Conservation (phyloP, 805 yeast genomes). For the Jamesozyma lodderae region DNA sequence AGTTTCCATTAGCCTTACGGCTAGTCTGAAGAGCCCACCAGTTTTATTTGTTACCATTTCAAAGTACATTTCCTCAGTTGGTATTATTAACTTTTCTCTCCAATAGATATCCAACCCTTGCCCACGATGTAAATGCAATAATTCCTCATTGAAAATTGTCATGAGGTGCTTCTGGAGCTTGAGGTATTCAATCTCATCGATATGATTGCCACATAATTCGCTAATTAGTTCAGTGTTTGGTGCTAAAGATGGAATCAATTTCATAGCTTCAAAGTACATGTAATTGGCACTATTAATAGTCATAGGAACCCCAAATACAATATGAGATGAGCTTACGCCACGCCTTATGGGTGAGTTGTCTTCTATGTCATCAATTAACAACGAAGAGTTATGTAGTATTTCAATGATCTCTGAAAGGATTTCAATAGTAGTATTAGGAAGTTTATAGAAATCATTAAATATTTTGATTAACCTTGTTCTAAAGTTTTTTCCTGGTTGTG, state of each 20-base stretch:
- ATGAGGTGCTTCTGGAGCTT: constrained; percentile 24
- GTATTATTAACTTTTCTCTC: constrained; percentile 54
- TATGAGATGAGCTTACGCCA: constrained; percentile 73
- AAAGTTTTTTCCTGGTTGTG: constrained; percentile 49
- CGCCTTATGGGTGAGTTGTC: constrained; percentile 65
- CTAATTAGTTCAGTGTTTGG: constrained; percentile 8
- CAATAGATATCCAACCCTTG: constrained; percentile 86
- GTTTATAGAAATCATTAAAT: constrained; percentile 44
- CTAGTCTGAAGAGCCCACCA: constrained; percentile 77
- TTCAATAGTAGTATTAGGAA: constrained; percentile 33
- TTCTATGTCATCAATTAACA: constrained; percentile 81
- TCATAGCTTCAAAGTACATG: constrained; percentile 68
- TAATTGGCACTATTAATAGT: constrained; percentile 79
- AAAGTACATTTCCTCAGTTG: constrained; percentile 54
- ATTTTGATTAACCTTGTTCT: constrained; percentile 40
- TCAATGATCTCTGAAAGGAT: constrained; percentile 43
- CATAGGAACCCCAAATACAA: constrained; percentile 64
- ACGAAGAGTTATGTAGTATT: constrained; percentile 55
- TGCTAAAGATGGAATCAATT: constrained; percentile 34
- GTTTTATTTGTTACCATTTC: constrained; percentile 83
- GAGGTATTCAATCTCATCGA: constrained; percentile 3
- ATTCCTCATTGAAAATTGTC: constrained; percentile 54
- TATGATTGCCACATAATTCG: background rate
- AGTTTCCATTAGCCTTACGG: constrained; percentile 53
- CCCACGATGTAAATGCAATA: constrained; percentile 77